Evolutionary conservation across 306 rosid species (phyloP).

Genomic region (Cajanus cajan): DNA sequence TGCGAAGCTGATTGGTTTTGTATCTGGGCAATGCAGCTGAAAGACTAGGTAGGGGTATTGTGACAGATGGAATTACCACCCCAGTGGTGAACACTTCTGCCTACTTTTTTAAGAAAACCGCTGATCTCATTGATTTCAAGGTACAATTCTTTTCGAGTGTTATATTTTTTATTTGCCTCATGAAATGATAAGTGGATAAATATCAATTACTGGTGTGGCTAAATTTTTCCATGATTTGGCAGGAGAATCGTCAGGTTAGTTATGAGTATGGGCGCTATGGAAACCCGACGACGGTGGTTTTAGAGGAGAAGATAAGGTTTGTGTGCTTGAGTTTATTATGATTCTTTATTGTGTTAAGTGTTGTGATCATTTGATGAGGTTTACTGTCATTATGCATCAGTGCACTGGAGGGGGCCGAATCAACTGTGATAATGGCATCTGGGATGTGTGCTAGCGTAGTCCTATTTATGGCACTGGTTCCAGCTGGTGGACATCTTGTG

Average conservation of each 20-base stretch:
- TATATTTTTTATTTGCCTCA: background rate
- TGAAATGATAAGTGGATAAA: background rate
- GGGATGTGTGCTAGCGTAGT: slow-evolving; percentile 93
- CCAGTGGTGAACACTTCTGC: slow-evolving; percentile 98
- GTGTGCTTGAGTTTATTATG: slow-evolving; percentile 4
- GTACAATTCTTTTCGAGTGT: slow-evolving; percentile 33
- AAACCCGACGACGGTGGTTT: slow-evolving; percentile 85
- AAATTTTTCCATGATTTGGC: background rate
- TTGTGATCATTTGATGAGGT: slow-evolving; percentile 25
- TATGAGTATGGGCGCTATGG: slow-evolving; percentile 97
- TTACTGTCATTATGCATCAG: slow-evolving; percentile 41
- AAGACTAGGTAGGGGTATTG: slow-evolving; percentile 90
- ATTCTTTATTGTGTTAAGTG: background rate
- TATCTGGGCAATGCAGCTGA: slow-evolving; percentile 59
- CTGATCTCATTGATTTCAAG: slow-evolving; percentile 89
- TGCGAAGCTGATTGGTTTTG: slow-evolving; percentile 24
- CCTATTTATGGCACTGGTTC: slow-evolving; percentile 83
- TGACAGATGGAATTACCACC: slow-evolving; percentile 87
- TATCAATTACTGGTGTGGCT: background rate
- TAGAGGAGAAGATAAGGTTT: slow-evolving; percentile 94
- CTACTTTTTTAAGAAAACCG: slow-evolving; percentile 76
- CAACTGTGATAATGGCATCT: slow-evolving; percentile 86
- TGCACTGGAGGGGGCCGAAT: slow-evolving; percentile 94
- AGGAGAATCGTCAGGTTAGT: slow-evolving; percentile 83
- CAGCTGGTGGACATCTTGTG: slow-evolving; percentile 95